Evolutionary conservation across 805 yeast species (phyloP).

Genomic region (Lipomyces orientalis): DNA sequence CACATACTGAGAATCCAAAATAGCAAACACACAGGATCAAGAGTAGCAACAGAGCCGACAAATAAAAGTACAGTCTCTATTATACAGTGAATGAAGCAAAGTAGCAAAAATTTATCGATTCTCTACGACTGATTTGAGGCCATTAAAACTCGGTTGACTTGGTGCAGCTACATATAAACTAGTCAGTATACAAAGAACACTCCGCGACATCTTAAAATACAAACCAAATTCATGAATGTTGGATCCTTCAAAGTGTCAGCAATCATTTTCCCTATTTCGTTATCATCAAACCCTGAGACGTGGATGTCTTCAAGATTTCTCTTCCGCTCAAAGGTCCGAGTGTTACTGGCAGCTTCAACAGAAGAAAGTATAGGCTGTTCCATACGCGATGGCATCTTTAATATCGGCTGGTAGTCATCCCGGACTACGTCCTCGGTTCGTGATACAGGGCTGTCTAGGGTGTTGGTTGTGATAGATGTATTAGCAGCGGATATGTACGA

Average conservation of each 20-base stretch:
- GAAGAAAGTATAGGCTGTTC: not conserved
- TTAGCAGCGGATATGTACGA: not conserved
- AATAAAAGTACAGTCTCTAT: not conserved
- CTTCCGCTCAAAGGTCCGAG: not conserved
- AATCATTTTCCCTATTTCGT: constrained; percentile 9
- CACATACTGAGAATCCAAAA: not conserved
- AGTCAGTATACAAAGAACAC: not conserved
- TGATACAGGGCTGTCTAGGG: not conserved
- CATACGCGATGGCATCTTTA: not conserved
- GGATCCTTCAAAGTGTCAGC: constrained; percentile 24
- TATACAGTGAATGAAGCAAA: constrained; percentile 6
- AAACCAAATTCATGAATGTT: constrained; percentile 18
- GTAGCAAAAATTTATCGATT: not conserved
- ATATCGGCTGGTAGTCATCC: not conserved
- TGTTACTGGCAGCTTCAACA: not conserved
- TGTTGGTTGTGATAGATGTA: not conserved
- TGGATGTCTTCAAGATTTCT: constrained; percentile 4
- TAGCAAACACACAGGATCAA: not conserved
- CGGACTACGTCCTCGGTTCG: not conserved
- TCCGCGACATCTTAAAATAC: not conserved
- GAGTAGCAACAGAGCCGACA: not conserved
- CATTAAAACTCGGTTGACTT: constrained; percentile 5
- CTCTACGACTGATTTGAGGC: not conserved
- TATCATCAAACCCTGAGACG: not conserved
- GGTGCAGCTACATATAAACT: constrained; percentile 11